Evolutionary conservation across 129 eudicot species (phyloP).

Genomic region (Scalesia atractyloides): DNA sequence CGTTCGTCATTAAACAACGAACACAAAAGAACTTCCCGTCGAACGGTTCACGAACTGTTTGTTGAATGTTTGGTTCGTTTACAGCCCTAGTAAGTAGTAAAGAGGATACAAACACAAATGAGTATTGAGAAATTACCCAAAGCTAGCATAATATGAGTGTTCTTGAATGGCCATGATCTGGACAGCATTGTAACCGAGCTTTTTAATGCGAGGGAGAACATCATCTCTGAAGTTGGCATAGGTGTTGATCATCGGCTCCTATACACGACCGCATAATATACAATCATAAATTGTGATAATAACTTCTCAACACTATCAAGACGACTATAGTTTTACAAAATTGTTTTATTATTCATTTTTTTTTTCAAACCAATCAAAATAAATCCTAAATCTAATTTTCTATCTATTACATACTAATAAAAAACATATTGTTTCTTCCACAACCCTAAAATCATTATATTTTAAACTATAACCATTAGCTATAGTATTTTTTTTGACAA

Average conservation of each 20-base stretch:
- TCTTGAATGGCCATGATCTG: constrained; percentile 99
- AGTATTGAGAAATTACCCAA: constrained; percentile 59
- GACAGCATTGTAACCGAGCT: constrained; percentile 96
- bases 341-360: not conserved
- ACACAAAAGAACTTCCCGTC: no score
- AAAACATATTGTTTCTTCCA: not conserved
- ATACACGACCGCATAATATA: constrained; percentile 24
- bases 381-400: not conserved
- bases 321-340: not conserved
- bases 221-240: constrained; percentile 93
- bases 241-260: constrained; percentile 93
- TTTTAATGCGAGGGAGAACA: constrained; percentile 92
- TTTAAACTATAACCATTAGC: not conserved
- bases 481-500: not conserved
- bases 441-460: not conserved
- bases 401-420: not conserved
- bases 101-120: constrained; percentile 6
- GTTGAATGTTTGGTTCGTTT: no score
- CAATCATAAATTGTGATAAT: constrained; percentile 11
- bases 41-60: no score
- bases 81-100: not conserved
- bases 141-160: constrained; percentile 97
- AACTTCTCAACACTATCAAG: not conserved
- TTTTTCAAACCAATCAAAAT: not conserved
- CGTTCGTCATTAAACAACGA: no score